Base-by-base conservation (phyloP, 1,139 yeast species). In the Groenewaldozyma sp. region DNA sequence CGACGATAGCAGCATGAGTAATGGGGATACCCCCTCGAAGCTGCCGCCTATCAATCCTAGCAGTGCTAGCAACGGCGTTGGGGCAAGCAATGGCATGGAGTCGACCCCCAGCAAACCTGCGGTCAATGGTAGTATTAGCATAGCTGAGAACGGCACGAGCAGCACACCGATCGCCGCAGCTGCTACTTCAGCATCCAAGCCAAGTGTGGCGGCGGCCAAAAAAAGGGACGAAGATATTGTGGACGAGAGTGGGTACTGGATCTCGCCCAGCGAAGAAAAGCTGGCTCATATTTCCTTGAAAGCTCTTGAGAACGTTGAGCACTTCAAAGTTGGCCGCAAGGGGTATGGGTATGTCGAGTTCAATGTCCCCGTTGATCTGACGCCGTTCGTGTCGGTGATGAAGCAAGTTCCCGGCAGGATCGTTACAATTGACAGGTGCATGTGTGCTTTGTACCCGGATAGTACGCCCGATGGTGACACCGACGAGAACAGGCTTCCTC, bases 171-270 rank as follows among this genome's bases (percentile, higher is more conserved):
- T 22, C 7, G n/a, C n/a, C n/a, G n/a, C n/a, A n/a, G n/a, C n/a
- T n/a, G n/a, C n/a, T n/a, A 22, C 26, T 22, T 7, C 7, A 7
- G 26, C 10, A 7, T 22, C 11, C 11, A 29, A 29, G 20, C 35
- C 28, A 7, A 13, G 29, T 18, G 18, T 22, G 5, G 18, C 28
- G 17, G 10, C 16, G 6, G 13, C 34, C 9, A 5, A 27, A 16
- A 32, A 27, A 7, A 34, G 57, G 18, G 70, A 67, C 36, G 70
- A 67, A 35, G 66, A 67, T 34, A 57, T 67, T 29, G 66, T 62
- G 31, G 70, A 70, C 35, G 80, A 76, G 24, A 75, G 81, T 36
- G 95, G 91, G 2, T 93, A 88, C 61, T 91, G 94, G 87, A 79
- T 80, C 37, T 74, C 83, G 2, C 98, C 98, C 18, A 67, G 87